A percentile compares a stretch with the other conserved stretches of the same genome.
These are phyloP conservation scores for Trypanosoma grayi DNA, from an alignment of 208 protist species.

Conservation along the genomic window DNA sequence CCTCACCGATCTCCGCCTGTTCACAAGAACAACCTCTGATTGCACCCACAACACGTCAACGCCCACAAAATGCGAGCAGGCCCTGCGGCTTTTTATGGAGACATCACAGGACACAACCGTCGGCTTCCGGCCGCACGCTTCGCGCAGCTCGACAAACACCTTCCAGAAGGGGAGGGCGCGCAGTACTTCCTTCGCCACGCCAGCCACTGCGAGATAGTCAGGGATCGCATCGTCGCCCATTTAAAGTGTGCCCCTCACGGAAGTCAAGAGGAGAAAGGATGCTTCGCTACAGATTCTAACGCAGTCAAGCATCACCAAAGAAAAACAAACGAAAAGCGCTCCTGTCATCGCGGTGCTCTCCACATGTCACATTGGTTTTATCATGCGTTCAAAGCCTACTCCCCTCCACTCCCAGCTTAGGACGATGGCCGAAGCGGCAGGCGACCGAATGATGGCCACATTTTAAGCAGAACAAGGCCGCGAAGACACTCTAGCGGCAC, in stretches of 20 bases:
- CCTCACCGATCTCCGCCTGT: slow-evolving; percentile 3
- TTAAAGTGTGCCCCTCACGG: background rate
- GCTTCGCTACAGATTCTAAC: background rate
- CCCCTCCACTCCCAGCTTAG: background rate
- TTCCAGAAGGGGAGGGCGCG: slow-evolving; percentile 74
- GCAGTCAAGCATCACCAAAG: background rate
- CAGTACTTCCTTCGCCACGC: slow-evolving; percentile 49
- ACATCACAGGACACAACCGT: slow-evolving; percentile 33
- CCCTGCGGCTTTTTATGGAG: slow-evolving; percentile 31
- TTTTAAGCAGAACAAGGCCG: slow-evolving; percentile 41
- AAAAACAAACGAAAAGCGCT: background rate
- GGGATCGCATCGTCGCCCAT: slow-evolving; percentile 17
- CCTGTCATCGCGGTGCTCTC: background rate
- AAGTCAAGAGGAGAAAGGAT: background rate
- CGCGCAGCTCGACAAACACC: slow-evolving; percentile 47
- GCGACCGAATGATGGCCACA: slow-evolving; percentile 16
- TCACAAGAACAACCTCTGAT: slow-evolving; percentile 32
- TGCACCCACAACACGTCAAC: slow-evolving; percentile 70
- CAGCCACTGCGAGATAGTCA: slow-evolving; percentile 29
- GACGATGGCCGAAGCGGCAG: background rate
- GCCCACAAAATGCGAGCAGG: slow-evolving; percentile 47
- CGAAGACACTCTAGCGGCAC: slow-evolving; percentile 77
- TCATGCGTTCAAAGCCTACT: background rate
- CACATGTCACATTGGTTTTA: background rate
- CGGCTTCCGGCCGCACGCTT: slow-evolving; percentile 19